These are phyloP conservation scores for Cladosporium velox DNA, from an alignment of 2,329 filamentous ascomycete species.

Conservation along the genomic window DNA sequence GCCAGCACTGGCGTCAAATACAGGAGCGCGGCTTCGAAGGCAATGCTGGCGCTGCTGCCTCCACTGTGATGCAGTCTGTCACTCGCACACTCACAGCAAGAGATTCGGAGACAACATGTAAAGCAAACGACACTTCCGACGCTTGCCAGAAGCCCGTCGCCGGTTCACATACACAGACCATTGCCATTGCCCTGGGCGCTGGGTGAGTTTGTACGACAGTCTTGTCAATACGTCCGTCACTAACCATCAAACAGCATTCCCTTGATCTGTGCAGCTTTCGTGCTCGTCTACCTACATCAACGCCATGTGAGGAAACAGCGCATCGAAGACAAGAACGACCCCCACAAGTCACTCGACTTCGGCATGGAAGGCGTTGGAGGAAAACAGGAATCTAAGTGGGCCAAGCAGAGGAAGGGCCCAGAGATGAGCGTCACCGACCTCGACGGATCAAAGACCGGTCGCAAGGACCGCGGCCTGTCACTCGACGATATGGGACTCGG, in stretches of 20 bases:
- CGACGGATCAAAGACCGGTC: constrained; percentile 41
- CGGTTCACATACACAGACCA: constrained; percentile 30
- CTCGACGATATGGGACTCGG: constrained; percentile 66
- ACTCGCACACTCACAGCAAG: constrained; percentile 30
- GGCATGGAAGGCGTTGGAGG: constrained; percentile 61
- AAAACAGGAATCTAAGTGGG: constrained; percentile 38
- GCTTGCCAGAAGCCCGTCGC: constrained; percentile 35
- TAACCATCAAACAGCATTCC: constrained; percentile 66
- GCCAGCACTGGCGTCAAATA: constrained; percentile 18
- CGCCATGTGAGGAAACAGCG: constrained; percentile 71
- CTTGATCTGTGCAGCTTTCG: constrained; percentile 63
- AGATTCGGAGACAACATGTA: constrained; percentile 28
- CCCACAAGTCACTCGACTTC: constrained; percentile 90
- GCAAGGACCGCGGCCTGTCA: constrained; percentile 53
- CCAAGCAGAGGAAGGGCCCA: constrained; percentile 47
- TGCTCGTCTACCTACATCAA: constrained; percentile 77
- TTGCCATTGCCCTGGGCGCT: constrained; percentile 39
- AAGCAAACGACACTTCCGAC: constrained; percentile 28
- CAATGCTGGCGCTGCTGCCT: constrained; percentile 27
- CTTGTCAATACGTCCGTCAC: constrained; percentile 18
- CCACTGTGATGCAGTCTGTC: constrained; percentile 26
- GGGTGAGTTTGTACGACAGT: constrained; percentile 33
- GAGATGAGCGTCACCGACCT: constrained; percentile 64
- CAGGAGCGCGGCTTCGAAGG: constrained; percentile 25
- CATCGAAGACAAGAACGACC: constrained; percentile 79